These are phyloP conservation scores for Penicillium arizonense DNA, from an alignment of 495 filamentous ascomycete species.

Conservation along the genomic window DNA sequence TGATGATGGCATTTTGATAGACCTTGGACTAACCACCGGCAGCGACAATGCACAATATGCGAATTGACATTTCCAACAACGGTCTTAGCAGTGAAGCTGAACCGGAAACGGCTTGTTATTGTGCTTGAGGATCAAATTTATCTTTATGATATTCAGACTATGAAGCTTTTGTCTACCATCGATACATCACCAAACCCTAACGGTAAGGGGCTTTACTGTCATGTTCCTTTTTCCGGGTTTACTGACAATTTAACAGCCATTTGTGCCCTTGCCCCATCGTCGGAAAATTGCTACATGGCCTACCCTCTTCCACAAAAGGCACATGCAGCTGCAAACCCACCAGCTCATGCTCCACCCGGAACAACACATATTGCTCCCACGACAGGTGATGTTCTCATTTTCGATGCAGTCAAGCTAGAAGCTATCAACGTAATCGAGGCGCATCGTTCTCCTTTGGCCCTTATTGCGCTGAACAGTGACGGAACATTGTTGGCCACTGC, in stretches of 20 bases:
- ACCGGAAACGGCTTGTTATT: slow-evolving; percentile 89
- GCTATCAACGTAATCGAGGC: slow-evolving; percentile 91
- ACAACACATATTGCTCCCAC: slow-evolving; percentile 73
- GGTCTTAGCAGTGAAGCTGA: slow-evolving; percentile 87
- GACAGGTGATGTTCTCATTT: slow-evolving; percentile 89
- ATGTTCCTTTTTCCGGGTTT: slow-evolving; percentile 3
- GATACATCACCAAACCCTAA: slow-evolving; percentile 89
- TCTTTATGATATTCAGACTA: slow-evolving; percentile 96
- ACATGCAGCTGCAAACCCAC: slow-evolving; percentile 60
- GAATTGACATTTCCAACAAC: slow-evolving; percentile 96
- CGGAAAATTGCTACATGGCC: slow-evolving; percentile 92
- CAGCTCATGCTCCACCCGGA: slow-evolving; percentile 82
- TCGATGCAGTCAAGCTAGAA: slow-evolving; percentile 81
- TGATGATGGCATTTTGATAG: background rate
- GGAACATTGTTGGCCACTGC: slow-evolving; percentile 93
- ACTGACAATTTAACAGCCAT: slow-evolving; percentile 58
- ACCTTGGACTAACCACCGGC: background rate
- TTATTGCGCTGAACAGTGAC: slow-evolving; percentile 85
- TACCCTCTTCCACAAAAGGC: slow-evolving; percentile 88
- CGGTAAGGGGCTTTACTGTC: slow-evolving; percentile 46
- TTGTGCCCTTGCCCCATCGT: slow-evolving; percentile 87
- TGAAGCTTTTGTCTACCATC: slow-evolving; percentile 87
- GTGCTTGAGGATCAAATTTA: slow-evolving; percentile 95
- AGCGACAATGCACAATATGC: slow-evolving; percentile 95
- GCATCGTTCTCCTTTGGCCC: slow-evolving; percentile 87